Evolutionary conservation across 2,329 filamentous ascomycete species (phyloP).

Genomic region (Aspergillus fischeri): DNA sequence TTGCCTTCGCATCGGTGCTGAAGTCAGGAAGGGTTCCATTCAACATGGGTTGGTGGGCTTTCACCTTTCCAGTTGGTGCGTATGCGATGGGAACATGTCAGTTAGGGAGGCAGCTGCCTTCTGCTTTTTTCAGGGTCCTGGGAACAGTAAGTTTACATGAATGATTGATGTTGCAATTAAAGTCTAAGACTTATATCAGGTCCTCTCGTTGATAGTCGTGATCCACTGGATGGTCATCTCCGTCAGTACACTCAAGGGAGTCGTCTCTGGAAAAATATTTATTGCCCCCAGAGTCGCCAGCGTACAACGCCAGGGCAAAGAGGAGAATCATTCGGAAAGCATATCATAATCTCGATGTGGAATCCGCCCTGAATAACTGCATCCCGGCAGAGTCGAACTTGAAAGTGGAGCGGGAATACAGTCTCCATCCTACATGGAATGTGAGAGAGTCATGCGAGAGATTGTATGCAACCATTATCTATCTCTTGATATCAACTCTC

Average conservation of each 20-base stretch:
- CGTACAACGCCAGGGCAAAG: not conserved
- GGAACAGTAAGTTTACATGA: constrained; percentile 39
- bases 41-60: constrained; percentile 60
- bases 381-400: not conserved
- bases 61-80: constrained; percentile 54
- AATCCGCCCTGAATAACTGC: not conserved
- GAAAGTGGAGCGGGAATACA: not conserved
- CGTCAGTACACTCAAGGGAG: not conserved
- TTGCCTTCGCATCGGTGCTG: constrained; percentile 27
- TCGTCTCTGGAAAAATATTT: not conserved
- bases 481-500: not conserved
- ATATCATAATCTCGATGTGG: not conserved
- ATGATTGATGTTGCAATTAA: not conserved
- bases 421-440: not conserved
- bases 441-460: not conserved
- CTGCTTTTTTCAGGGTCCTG: constrained; percentile 51
- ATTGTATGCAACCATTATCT: not conserved
- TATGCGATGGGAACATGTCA: constrained; percentile 43
- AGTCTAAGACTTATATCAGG: not conserved
- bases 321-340: not conserved
- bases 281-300: not conserved
- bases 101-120: constrained; percentile 48
- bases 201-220: not conserved
- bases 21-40: constrained; percentile 44
- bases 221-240: not conserved